Evolutionary conservation across 371 early-diverging fungal genomes (phyloP).

Genomic region (Choanephora cucurbitarum): DNA sequence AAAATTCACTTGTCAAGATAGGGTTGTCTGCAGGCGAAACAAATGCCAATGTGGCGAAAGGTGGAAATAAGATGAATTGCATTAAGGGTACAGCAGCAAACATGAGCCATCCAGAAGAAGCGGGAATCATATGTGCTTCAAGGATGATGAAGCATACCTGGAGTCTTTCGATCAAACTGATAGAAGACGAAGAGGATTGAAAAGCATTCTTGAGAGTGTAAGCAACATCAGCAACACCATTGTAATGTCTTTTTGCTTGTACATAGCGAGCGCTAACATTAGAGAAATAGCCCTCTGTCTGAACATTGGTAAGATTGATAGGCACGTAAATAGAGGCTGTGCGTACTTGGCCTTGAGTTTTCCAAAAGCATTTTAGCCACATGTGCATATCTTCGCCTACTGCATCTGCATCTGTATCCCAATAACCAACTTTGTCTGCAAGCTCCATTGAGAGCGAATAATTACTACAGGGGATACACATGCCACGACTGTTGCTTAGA

Average conservation of each 20-base stretch:
- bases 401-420: conserved; percentile 81
- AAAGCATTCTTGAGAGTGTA: conserved; percentile 49
- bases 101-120: conserved; percentile 60
- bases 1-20: conserved; percentile 45
- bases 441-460: conserved; percentile 74
- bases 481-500: conserved; percentile 62
- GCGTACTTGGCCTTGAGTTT: conserved; percentile 66
- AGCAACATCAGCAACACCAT: conserved; percentile 60
- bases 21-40: conserved; percentile 43
- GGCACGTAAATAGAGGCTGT: conserved; percentile 74
- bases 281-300: conserved; percentile 58
- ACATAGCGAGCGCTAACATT: conserved; percentile 68
- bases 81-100: conserved; percentile 58
- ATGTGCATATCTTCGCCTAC: conserved; percentile 88
- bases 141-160: conserved; percentile 46
- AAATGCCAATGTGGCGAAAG: conserved; percentile 29
- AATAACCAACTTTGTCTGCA: conserved; percentile 70
- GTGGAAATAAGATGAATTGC: conserved; percentile 53
- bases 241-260: conserved; percentile 73
- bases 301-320: conserved; percentile 75
- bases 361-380: conserved; percentile 81
- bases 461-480: conserved; percentile 76
- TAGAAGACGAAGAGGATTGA: conserved; percentile 35
- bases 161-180: conserved; percentile 38
- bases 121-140: conserved; percentile 59